Evolutionary conservation across 2,329 filamentous ascomycete species (phyloP), one percentile per base, ranked within the genome.

Genomic region (Cryphonectria japonica): DNA sequence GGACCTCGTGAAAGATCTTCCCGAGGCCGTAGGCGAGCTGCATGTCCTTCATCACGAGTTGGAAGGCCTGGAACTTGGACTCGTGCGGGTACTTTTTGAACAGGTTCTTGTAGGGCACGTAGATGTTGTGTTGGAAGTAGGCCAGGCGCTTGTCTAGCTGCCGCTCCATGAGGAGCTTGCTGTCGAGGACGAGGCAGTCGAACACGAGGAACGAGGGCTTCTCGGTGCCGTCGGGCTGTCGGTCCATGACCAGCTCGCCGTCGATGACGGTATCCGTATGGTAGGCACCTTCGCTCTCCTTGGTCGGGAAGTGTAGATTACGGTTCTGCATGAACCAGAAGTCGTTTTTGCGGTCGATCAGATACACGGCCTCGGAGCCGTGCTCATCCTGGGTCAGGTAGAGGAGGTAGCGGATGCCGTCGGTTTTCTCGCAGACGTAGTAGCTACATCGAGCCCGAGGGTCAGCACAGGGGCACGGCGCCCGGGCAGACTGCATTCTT

Each of bases 331-430:
- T 89, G 78, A 88, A 94, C 88, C 95, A 97, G 85, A 96, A 99
- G 80, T 98, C 94, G 83, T 99, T 98, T 83, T 95, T 97, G 78
- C 96, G 94, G 83, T 99, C 95, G 82, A 99, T 97, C 70, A 99
- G 87, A 83, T 97, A 98, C 78, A 96, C 93, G 34, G 91, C 87
- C 79, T 97, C 94, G 65, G 79, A 75, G 68, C 83, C 84, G 7
- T 83, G 79, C 59, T 90, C 86, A 78, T 92, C 91, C 9, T 84
- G 80, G 66, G 93, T 94, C 75, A 96, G 90, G 84, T 97, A 98
- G 74, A 99, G 88, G n/a, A 99, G 88, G 80, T 97, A 98, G 74
- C 96, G 91, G 74, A 98, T 93, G 69, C 96, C 96, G 79, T 99
- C 96, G 0, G 95, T 97, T 84, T 99, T 99, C 82, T 99, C 96